A percentile compares a stretch with the other conserved stretches of the same genome.
phyloP scores from a whole-genome alignment of 345 rosid genomes.

The Bruguiera gymnorhiza region DNA sequence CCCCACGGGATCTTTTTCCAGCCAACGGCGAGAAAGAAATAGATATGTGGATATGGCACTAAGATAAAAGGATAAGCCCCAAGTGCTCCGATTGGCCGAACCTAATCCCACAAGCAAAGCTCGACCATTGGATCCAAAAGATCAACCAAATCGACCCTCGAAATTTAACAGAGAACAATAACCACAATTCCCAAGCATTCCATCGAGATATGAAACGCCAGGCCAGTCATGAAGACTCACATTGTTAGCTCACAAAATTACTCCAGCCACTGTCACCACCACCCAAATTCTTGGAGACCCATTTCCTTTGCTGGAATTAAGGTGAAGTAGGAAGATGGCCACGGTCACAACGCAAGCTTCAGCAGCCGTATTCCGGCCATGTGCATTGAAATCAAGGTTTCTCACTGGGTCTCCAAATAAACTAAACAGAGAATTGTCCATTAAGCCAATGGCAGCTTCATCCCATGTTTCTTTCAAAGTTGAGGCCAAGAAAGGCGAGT shows the following conservation, averaged over 20 bases:
- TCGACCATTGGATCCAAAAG: conserved; percentile 27
- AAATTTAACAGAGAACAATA: conserved; percentile 13
- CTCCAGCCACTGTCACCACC: not conserved
- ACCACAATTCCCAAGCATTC: conserved; percentile 31
- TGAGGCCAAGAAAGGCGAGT: conserved; percentile 93
- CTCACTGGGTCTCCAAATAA: conserved; percentile 56
- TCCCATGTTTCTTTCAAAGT: conserved; percentile 47
- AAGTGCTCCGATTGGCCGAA: conserved; percentile 29
- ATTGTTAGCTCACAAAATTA: not conserved
- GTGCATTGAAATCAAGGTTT: conserved; percentile 54
- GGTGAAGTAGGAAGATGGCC: conserved; percentile 44
- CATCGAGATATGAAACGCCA: conserved; percentile 22
- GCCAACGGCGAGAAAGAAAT: conserved; percentile 46
- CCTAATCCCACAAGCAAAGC: conserved; percentile 22
- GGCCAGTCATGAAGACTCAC: conserved; percentile 3
- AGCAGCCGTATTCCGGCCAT: conserved; percentile 74
- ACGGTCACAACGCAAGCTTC: conserved; percentile 86
- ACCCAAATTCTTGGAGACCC: not conserved
- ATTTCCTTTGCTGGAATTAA: conserved; percentile 1
- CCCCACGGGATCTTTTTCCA: conserved; percentile 46
- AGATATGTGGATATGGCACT: conserved; percentile 50
- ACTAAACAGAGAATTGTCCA: conserved; percentile 42
- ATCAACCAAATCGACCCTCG: conserved; percentile 23
- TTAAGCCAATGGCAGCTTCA: conserved; percentile 37
- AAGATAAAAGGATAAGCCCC: conserved; percentile 48